Base-by-base conservation (phyloP, 768 basidiomycete species). In the Jaapia argillacea region DNA sequence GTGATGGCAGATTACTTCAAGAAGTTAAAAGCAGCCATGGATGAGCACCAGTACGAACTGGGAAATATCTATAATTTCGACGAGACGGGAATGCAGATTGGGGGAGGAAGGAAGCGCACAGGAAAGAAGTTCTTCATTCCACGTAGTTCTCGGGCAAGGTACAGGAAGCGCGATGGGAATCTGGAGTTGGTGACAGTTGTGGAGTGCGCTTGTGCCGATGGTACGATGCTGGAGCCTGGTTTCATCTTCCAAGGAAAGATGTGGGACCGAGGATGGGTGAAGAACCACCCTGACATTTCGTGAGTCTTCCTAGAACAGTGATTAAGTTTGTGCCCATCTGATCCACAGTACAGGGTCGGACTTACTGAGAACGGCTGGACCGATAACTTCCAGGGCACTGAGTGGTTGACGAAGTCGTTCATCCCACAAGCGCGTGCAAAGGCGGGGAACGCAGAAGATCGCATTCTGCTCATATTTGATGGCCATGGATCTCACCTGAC, bases 331-430 rank as follows among this genome's bases (percentile, higher is more conserved):
- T 16, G 16, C 31, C 31, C 10, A 33, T 10, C 16, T 16, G 16
- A 33, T 33, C 16, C 10, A 33, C 31, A 33, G 16, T 44, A 18
- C 24, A 69, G 66, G 39, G 54, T 68, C 24, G 59, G 55, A 2
- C 26, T 47, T 22, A 64, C 65, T 4, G 54, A 49, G 14, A 67
- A 65, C 38, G 65, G 68, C 6, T 70, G 68, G 68, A 69, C 61
- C 10, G 62, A 66, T 45, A 47, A 63, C 6, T 58, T 65, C 13
- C 49, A 65, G 5, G 62, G 64, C 14, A 14, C 40, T 1, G 36
- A 51, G 24, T 69, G 63, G 67, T 38, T 69, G 2, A 44, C 57
- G 41, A 43, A 55, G 16, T 60, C 61, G 28, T 69, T 68, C 45
- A 50, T 61, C 1, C 61, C 58, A 4, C 26, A 39, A 12, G 59